Percentiles rank a stretch among this genome's conserved stretches.
phyloP scores from a whole-genome alignment of 371 early-diverging fungal genomes.

The Mucor velutinosus region DNA sequence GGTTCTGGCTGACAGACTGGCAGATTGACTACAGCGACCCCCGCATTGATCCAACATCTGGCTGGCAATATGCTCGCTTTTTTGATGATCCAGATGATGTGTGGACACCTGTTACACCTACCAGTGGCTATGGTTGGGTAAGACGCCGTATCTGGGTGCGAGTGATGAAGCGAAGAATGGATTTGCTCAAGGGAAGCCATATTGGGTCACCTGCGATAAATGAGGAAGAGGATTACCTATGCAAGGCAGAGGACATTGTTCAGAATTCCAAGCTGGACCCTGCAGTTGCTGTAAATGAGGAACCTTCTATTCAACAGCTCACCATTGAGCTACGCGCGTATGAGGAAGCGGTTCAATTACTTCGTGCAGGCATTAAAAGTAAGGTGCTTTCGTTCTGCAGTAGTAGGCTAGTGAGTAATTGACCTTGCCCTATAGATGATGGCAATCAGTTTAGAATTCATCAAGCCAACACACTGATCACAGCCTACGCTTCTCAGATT shows the following conservation, averaged over 20 bases:
- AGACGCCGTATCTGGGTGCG: constrained; percentile 74
- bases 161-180: constrained; percentile 68
- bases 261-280: constrained; percentile 26
- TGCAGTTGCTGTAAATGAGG: constrained; percentile 3
- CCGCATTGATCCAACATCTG: constrained; percentile 54
- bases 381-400: constrained; percentile 12
- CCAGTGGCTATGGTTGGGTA: constrained; percentile 60
- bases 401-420: neutral
- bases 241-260: constrained; percentile 37
- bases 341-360: constrained; percentile 62
- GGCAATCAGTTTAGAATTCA: constrained; percentile 56
- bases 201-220: constrained; percentile 7
- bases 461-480: constrained; percentile 49
- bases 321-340: constrained; percentile 51
- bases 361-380: constrained; percentile 69
- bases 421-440: constrained; percentile 45
- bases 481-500: constrained; percentile 52
- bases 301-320: constrained; percentile 22
- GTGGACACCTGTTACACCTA: constrained; percentile 56
- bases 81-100: constrained; percentile 52
- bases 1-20: constrained; percentile 88
- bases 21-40: constrained; percentile 66
- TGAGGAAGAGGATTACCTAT: constrained; percentile 24
- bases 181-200: constrained; percentile 38
- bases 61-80: constrained; percentile 68